Conservation (phyloP, 2,329 filamentous ascomycete genomes). For the Aspergillus terreus region DNA sequence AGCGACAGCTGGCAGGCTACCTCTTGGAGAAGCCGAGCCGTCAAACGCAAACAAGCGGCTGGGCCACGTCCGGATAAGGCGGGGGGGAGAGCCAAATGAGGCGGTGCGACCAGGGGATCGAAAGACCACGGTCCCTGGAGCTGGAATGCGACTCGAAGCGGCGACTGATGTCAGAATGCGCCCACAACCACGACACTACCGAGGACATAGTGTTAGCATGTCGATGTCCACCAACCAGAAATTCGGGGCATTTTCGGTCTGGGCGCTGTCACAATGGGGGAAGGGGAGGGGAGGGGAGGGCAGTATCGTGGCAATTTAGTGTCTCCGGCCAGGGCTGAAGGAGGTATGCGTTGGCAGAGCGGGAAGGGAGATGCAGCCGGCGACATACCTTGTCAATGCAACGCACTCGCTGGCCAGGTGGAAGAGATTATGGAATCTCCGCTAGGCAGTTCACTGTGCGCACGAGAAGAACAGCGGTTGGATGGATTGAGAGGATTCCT, state of each 20-base stretch:
- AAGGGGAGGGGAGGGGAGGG: conserved; percentile 12
- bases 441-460: conserved; percentile 3
- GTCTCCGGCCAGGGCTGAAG: conserved; percentile 21
- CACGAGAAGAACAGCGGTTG: conserved; percentile 8
- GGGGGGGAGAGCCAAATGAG: conserved; percentile 20
- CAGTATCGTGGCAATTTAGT: conserved; percentile 26
- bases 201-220: conserved; percentile 20
- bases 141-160: conserved; percentile 15
- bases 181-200: conserved; percentile 22
- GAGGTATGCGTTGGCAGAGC: conserved; percentile 41
- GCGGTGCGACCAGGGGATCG: conserved; percentile 26
- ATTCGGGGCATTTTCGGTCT: conserved; percentile 13
- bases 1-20: conserved; percentile 19
- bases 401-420: conserved; percentile 26
- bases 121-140: conserved; percentile 11
- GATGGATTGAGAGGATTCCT: too few species aligned
- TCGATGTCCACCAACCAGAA: conserved; percentile 14
- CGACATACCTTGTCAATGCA: conserved; percentile 33
- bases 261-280: conserved; percentile 27
- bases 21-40: conserved; percentile 15
- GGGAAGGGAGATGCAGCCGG: conserved; percentile 29
- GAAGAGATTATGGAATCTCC: conserved; percentile 3
- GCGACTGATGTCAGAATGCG: conserved; percentile 26
- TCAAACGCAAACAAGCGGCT: conserved; percentile 17
- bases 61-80: conserved; percentile 22